phyloP scores from a whole-genome alignment of 306 rosid species.

The Trifolium repens region DNA sequence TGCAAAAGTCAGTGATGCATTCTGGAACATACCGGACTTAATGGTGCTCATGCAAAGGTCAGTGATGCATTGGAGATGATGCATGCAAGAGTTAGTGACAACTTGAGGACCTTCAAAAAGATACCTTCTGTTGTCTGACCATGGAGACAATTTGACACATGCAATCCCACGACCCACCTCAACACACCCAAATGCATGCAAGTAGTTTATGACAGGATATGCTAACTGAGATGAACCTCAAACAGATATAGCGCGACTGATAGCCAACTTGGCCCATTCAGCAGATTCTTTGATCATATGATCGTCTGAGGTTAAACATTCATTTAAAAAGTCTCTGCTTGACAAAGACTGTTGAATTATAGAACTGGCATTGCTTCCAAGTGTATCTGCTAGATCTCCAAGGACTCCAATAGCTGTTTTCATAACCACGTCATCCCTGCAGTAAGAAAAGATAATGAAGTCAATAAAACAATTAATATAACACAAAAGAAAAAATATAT shows the following conservation, averaged over 20 bases:
- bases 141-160: conserved; percentile 68
- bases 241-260: conserved; percentile 84
- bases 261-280: conserved; percentile 96
- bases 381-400: conserved; percentile 94
- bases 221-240: conserved; percentile 59
- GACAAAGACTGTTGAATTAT: conserved; percentile 89
- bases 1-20: conserved; percentile 81
- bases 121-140: conserved; percentile 66
- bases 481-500: conserved; percentile 1
- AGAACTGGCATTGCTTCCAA: conserved; percentile 88
- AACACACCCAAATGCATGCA: conserved; percentile 84
- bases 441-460: conserved; percentile 17
- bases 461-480: conserved; percentile 29
- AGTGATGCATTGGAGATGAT: conserved; percentile 82
- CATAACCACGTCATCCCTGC: conserved; percentile 90
- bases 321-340: conserved; percentile 82
- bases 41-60: conserved; percentile 75
- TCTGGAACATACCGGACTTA: conserved; percentile 54
- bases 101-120: conserved; percentile 64
- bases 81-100: conserved; percentile 93
- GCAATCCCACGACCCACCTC: conserved; percentile 68
- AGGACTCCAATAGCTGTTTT: conserved; percentile 96
- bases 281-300: conserved; percentile 88
- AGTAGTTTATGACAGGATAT: conserved; percentile 55
- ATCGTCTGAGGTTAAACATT: conserved; percentile 91